Evolutionary conservation across 768 basidiomycete genomes (phyloP).

Genomic region (Boletus pseudopeckii): DNA sequence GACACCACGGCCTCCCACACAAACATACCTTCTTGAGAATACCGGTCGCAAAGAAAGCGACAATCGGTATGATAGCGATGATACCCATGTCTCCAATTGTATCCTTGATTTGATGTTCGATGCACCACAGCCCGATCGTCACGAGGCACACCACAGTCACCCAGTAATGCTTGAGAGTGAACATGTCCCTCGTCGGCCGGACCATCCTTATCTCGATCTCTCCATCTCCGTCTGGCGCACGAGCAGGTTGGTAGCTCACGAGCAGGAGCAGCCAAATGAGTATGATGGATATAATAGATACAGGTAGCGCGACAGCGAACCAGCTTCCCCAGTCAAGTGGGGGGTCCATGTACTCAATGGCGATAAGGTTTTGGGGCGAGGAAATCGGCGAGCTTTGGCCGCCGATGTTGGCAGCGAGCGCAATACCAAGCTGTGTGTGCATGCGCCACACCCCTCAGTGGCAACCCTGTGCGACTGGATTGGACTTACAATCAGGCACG

Average conservation of each 20-base stretch:
- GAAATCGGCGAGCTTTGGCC: slow-evolving; percentile 98
- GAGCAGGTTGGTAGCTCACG: slow-evolving; percentile 72
- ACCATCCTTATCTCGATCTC: slow-evolving; percentile 83
- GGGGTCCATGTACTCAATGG: slow-evolving; percentile 81
- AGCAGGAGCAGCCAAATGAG: slow-evolving; percentile 91
- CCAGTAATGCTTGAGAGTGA: slow-evolving; percentile 86
- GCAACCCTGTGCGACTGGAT: not conserved
- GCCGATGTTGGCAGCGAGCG: slow-evolving; percentile 96
- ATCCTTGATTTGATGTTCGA: slow-evolving; percentile 73
- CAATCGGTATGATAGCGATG: slow-evolving; percentile 88
- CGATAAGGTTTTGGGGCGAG: slow-evolving; percentile 96
- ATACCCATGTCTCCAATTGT: slow-evolving; percentile 95
- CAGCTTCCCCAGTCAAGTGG: slow-evolving; percentile 85
- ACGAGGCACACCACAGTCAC: slow-evolving; percentile 77
- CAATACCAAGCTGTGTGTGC: slow-evolving; percentile 81
- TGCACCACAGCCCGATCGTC: slow-evolving; percentile 89
- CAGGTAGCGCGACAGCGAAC: slow-evolving; percentile 93
- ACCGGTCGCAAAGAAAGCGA: slow-evolving; percentile 92
- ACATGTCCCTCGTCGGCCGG: slow-evolving; percentile 75
- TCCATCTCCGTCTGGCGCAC: slow-evolving; percentile 68
- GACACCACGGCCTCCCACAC: not conserved
- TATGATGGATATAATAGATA: slow-evolving; percentile 79
- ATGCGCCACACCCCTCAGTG: not conserved
- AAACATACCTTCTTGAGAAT: slow-evolving; percentile 82
- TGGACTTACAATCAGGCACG: slow-evolving; percentile 80